A percentile compares a stretch with the other conserved stretches of the same genome.
Conservation (phyloP, 306 rosid genomes). For the Rubus idaeus region DNA sequence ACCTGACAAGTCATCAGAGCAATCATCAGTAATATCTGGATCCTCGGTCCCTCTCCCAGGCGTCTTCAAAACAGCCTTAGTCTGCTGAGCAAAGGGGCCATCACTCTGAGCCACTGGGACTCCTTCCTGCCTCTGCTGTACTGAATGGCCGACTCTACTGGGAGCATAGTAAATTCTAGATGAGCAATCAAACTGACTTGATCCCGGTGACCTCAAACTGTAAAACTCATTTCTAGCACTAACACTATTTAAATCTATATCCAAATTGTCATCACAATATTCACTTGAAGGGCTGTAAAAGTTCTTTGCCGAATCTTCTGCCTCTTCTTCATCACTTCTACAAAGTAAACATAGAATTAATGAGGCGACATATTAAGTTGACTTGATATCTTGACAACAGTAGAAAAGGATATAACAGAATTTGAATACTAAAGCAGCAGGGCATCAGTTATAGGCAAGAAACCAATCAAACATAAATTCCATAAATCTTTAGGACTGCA, state of each 20-base stretch:
- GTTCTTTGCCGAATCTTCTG: constrained; percentile 66
- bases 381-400: not conserved
- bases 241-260: constrained; percentile 72
- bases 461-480: constrained; percentile 19
- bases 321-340: constrained; percentile 84
- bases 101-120: constrained; percentile 40
- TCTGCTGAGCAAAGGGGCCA: constrained; percentile 50
- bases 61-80: constrained; percentile 65
- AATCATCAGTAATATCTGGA: constrained; percentile 57
- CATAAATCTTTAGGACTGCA: constrained; percentile 5
- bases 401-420: not conserved
- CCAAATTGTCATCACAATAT: constrained; percentile 62
- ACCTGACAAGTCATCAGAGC: constrained; percentile 64
- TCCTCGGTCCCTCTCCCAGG: constrained; percentile 54
- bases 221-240: constrained; percentile 67
- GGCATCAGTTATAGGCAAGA: not conserved
- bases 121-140: constrained; percentile 61
- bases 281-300: constrained; percentile 68
- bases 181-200: constrained; percentile 78
- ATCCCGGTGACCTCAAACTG: constrained; percentile 51
- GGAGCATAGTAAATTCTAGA: constrained; percentile 67
- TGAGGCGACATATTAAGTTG: not conserved
- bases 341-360: constrained; percentile 31
- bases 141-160: constrained; percentile 51
- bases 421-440: not conserved